Evolutionary conservation across 352 stramenopile genomes (phyloP).

Genomic region (Globisporangium parvum): DNA sequence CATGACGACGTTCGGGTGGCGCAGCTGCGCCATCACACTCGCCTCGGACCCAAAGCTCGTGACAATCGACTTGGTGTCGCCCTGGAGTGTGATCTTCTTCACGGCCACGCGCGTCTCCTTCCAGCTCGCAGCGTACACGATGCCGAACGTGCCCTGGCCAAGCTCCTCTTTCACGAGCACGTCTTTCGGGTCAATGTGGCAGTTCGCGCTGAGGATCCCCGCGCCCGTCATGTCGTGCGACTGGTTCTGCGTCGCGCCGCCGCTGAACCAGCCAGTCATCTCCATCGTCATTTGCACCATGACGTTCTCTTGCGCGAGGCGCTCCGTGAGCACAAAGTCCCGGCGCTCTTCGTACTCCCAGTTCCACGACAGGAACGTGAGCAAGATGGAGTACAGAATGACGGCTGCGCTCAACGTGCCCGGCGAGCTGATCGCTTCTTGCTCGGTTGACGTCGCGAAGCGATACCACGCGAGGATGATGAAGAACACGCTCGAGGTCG

Average conservation of each 20-base stretch:
- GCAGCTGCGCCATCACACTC: conserved; percentile 79
- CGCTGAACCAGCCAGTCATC: conserved; percentile 85
- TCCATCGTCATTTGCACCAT: conserved; percentile 88
- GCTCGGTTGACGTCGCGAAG: conserved; percentile 24
- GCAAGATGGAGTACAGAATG: conserved; percentile 72
- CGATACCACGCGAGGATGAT: conserved; percentile 69
- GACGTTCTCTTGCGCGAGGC: conserved; percentile 79
- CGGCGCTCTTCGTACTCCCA: conserved; percentile 87
- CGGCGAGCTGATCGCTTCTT: conserved; percentile 47
- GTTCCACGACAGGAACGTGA: conserved; percentile 80
- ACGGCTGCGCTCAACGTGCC: conserved; percentile 69
- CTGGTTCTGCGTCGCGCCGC: conserved; percentile 51
- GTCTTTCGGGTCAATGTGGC: conserved; percentile 80
- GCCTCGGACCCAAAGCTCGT: conserved; percentile 79
- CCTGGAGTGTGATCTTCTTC: conserved; percentile 81
- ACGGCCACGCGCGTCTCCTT: conserved; percentile 80
- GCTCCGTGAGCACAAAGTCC: conserved; percentile 76
- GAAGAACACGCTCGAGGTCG: conserved; percentile 62
- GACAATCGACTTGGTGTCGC: conserved; percentile 75
- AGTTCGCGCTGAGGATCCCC: conserved; percentile 72
- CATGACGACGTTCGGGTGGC: conserved; percentile 85
- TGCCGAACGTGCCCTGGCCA: conserved; percentile 68
- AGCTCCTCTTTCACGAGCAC: conserved; percentile 77
- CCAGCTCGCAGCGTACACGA: conserved; percentile 70
- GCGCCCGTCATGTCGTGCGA: conserved; percentile 30